Evolutionary conservation across 2,329 filamentous ascomycete genomes (phyloP).

Genomic region (Leptographium flavum): DNA sequence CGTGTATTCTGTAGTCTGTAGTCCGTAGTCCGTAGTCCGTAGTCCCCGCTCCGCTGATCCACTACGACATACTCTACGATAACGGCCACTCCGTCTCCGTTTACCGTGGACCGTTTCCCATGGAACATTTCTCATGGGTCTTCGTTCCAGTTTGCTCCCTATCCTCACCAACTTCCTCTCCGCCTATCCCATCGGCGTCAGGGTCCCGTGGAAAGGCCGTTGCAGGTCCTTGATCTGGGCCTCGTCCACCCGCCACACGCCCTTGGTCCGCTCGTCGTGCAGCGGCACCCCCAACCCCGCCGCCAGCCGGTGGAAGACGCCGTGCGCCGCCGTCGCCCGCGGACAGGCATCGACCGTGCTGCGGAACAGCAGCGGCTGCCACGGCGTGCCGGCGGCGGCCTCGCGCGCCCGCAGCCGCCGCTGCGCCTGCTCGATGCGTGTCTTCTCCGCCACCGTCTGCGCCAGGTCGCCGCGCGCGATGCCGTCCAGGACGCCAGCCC

Average conservation of each 20-base stretch:
- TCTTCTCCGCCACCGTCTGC: conserved; percentile 55
- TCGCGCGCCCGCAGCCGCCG: conserved; percentile 59
- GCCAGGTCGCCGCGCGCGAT: conserved; percentile 66
- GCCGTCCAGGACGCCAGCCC: conserved; percentile 60
- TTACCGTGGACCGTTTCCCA: too few species aligned
- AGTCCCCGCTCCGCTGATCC: too few species aligned
- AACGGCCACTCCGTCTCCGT: too few species aligned
- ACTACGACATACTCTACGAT: too few species aligned
- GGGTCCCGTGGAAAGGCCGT: conserved; percentile 18
- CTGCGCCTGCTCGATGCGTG: conserved; percentile 69
- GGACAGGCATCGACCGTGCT: conserved; percentile 6
- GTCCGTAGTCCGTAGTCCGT: too few species aligned
- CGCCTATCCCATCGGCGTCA: conserved; percentile 16
- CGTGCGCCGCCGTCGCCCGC: conserved; percentile 11
- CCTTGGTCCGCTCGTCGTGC: conserved; percentile 21
- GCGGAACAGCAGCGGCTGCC: conserved; percentile 26
- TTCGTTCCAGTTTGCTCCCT: too few species aligned
- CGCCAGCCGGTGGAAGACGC: conserved; percentile 18
- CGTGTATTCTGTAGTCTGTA: too few species aligned
- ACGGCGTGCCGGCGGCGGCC: conserved; percentile 29
- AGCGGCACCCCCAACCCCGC: conserved; percentile 17
- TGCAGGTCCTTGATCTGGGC: conserved; percentile 12
- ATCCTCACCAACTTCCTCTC: too few species aligned
- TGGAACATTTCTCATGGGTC: too few species aligned
- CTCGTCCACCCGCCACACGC: conserved; percentile 23